Percentiles rank a stretch among this genome's conserved stretches.
These are phyloP conservation scores for Rhododendron ferrugineum DNA, from an alignment of 148 eudicot species.

Conservation along the genomic window DNA sequence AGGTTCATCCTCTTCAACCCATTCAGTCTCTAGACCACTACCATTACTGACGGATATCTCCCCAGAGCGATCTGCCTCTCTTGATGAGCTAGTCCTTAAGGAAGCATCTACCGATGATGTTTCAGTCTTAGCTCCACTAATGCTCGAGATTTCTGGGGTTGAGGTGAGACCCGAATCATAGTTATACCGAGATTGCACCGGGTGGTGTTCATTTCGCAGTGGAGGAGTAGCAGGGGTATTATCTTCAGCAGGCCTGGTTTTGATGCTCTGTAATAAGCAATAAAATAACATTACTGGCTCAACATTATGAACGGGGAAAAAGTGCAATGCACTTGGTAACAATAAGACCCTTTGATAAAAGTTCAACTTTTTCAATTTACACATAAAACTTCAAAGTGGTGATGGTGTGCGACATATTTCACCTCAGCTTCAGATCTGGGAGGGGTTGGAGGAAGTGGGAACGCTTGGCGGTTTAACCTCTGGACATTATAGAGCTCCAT, in stretches of 20 bases:
- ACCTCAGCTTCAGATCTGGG: slow-evolving; percentile 80
- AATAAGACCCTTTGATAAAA: background rate
- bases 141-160: slow-evolving; percentile 81
- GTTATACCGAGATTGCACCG: slow-evolving; percentile 45
- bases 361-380: background rate
- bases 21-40: slow-evolving; percentile 79
- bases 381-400: background rate
- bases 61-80: slow-evolving; percentile 84
- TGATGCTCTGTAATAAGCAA: slow-evolving; percentile 41
- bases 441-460: slow-evolving; percentile 76
- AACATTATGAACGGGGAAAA: background rate
- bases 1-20: slow-evolving; percentile 98
- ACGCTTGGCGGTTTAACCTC: slow-evolving; percentile 77
- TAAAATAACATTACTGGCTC: slow-evolving; percentile 2
- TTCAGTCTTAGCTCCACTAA: slow-evolving; percentile 77
- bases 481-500: slow-evolving; percentile 95
- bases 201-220: slow-evolving; percentile 64
- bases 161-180: slow-evolving; percentile 63
- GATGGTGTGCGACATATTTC: slow-evolving; percentile 10
- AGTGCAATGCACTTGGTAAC: background rate
- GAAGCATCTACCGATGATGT: slow-evolving; percentile 76
- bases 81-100: slow-evolving; percentile 65
- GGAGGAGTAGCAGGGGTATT: slow-evolving; percentile 85
- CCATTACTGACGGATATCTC: slow-evolving; percentile 84
- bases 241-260: slow-evolving; percentile 54